A percentile compares a stretch with the other conserved stretches of the same genome.
Evolutionary conservation across 257 asterid species (phyloP).

Genomic region (Ilex asprella): DNA sequence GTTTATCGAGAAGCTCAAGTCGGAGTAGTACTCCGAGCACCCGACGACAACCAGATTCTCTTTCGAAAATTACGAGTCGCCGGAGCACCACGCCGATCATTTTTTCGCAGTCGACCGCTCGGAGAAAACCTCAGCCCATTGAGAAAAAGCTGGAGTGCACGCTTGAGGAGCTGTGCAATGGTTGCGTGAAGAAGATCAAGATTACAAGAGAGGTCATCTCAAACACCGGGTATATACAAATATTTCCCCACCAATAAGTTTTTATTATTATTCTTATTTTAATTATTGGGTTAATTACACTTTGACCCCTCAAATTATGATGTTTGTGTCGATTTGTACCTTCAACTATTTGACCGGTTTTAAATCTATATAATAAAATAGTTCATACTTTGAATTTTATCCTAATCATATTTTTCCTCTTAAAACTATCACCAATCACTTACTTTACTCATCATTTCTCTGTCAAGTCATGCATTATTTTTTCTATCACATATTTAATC

Average conservation of each 20-base stretch:
- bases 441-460: too few species aligned
- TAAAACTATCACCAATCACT: too few species aligned
- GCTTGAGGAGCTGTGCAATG: slow-evolving; percentile 75
- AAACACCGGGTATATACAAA: slow-evolving; percentile 49
- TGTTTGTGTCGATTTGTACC: too few species aligned
- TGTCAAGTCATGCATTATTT: too few species aligned
- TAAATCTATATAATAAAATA: too few species aligned
- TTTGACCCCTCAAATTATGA: too few species aligned
- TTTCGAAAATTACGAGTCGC: slow-evolving; percentile 40
- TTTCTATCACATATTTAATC: too few species aligned
- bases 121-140: slow-evolving; percentile 56
- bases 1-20: background rate
- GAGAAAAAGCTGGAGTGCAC: slow-evolving; percentile 76
- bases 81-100: slow-evolving; percentile 56
- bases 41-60: slow-evolving; percentile 19
- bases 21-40: slow-evolving; percentile 38
- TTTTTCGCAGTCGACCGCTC: slow-evolving; percentile 57
- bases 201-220: slow-evolving; percentile 79
- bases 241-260: background rate
- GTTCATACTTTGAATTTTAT: too few species aligned
- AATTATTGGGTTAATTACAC: too few species aligned
- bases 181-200: slow-evolving; percentile 68
- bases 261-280: too few species aligned
- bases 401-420: too few species aligned
- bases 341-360: too few species aligned